Conservation (phyloP, 495 filamentous ascomycete species). For the Entonaema liquescens region DNA sequence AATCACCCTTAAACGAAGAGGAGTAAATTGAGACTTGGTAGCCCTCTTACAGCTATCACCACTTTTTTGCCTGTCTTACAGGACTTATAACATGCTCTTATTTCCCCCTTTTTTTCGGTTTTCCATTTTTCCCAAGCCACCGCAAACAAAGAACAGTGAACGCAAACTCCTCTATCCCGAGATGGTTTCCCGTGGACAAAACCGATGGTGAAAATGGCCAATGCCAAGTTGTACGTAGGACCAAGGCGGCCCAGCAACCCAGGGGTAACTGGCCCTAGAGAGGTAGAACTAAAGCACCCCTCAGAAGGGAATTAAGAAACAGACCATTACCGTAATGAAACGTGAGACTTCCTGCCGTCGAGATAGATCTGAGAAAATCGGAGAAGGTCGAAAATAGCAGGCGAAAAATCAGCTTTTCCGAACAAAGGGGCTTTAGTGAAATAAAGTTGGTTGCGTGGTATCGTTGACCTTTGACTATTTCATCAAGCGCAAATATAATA, state of each 20-base stretch:
- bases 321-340: constrained; percentile 8
- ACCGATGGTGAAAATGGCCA: not conserved
- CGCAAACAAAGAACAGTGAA: not conserved
- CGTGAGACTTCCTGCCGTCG: not conserved
- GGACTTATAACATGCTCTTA: not conserved
- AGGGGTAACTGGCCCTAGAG: not conserved
- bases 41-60: constrained; percentile 7
- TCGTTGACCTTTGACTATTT: constrained; percentile 24
- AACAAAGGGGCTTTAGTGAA: not conserved
- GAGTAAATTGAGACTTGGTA: constrained; percentile 14
- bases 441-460: constrained; percentile 21
- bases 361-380: not conserved
- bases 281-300: not conserved
- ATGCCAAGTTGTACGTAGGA: not conserved
- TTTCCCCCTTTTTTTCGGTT: constrained; percentile 5
- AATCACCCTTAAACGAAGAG: not conserved
- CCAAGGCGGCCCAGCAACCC: not conserved
- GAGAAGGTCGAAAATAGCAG: not conserved
- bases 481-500: constrained; percentile 35
- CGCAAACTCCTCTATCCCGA: constrained; percentile 17
- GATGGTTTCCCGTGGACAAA: constrained; percentile 2
- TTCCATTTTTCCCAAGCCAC: constrained; percentile 1
- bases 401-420: not conserved
- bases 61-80: constrained; percentile 1
- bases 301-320: not conserved